Base-by-base conservation (phyloP, 768 basidiomycete genomes). In the Podaxis mareebaensis region DNA sequence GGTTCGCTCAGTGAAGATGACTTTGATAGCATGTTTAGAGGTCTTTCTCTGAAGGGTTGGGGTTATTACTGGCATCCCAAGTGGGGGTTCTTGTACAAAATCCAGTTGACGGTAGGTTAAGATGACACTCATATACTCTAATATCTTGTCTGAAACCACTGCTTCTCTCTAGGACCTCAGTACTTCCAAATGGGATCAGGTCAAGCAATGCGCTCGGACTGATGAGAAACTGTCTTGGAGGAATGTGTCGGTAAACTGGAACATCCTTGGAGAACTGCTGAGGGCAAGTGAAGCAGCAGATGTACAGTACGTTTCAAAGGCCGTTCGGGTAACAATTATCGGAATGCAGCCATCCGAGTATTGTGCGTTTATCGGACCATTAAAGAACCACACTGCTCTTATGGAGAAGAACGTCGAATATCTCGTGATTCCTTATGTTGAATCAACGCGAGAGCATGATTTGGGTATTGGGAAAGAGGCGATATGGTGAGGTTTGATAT, bases 381-480 rank as follows among this genome's bases (percentile, higher is more conserved):
- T 39, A 3, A 3, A 39, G 13, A 3, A 1, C 1, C 13, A 39
- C 38, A 0, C 38, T 7, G 38, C 38, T 8, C 2, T 39, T 39
- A 2, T 24, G 24, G 38, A 13, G 13, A 39, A 13, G 38, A 13
- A 39, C 2, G 7, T 39, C 2, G 7, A 1, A 39, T 39, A 39
- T 13, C 38, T 39, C 38, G 7, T 39, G 38, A 39, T 39, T 3
- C 38, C 38, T 39, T 39, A 39, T 39, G 13, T 39, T 13, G 38
- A 39, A 39, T 39, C 10, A 24, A 24, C 24, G 24, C 2, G 24
- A 24, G 24, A 24, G 24, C 24, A 24, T 24, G 24, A 24, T 24
- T 24, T 24, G 24, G 24, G 24, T 24, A 24, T 24, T 2, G 64
- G 62, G 13, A 22, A 22, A 81, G 82, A 22, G 22, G 22, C 22